A percentile compares a stretch with the other conserved stretches of the same genome.
Evolutionary conservation across 805 yeast species (phyloP).

Genomic region (Zygosaccharomyces siamensis): DNA sequence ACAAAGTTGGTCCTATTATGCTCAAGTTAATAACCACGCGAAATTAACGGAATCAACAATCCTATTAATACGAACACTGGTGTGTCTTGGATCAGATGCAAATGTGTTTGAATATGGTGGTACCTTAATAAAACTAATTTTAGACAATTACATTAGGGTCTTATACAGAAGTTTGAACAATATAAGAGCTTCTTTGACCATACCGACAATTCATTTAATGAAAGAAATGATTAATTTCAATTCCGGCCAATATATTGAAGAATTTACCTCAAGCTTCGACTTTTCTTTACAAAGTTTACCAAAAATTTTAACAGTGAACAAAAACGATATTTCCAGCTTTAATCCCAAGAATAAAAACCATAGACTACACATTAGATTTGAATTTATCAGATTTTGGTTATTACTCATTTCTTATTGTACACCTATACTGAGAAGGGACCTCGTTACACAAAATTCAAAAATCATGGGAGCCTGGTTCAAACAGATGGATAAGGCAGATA

Average conservation of each 20-base stretch:
- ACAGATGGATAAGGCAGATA: constrained; percentile 51
- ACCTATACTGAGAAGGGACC: constrained; percentile 57
- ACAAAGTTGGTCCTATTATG: constrained; percentile 46
- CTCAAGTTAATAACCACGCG: constrained; percentile 47
- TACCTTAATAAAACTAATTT: constrained; percentile 42
- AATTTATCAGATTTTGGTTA: constrained; percentile 60
- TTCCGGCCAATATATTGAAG: constrained; percentile 48
- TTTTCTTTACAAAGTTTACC: constrained; percentile 57
- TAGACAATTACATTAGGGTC: constrained; percentile 54
- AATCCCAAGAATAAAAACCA: constrained; percentile 34
- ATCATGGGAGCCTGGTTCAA: constrained; percentile 67
- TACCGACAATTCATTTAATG: constrained; percentile 57
- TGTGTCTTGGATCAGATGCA: constrained; percentile 19
- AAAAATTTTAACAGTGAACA: constrained; percentile 52
- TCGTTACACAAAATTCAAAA: constrained; percentile 51
- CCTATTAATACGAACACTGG: constrained; percentile 38
- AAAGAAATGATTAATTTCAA: constrained; percentile 46
- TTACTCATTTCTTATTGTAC: constrained; percentile 46
- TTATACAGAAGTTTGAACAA: constrained; percentile 64
- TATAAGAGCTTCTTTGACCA: constrained; percentile 52
- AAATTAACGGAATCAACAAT: constrained; percentile 44
- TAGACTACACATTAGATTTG: constrained; percentile 47
- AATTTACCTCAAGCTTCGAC: constrained; percentile 64
- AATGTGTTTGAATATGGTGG: constrained; percentile 21
- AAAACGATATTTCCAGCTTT: constrained; percentile 41